Base-by-base conservation (phyloP, 768 basidiomycete species). In the Pisolithus albus region DNA sequence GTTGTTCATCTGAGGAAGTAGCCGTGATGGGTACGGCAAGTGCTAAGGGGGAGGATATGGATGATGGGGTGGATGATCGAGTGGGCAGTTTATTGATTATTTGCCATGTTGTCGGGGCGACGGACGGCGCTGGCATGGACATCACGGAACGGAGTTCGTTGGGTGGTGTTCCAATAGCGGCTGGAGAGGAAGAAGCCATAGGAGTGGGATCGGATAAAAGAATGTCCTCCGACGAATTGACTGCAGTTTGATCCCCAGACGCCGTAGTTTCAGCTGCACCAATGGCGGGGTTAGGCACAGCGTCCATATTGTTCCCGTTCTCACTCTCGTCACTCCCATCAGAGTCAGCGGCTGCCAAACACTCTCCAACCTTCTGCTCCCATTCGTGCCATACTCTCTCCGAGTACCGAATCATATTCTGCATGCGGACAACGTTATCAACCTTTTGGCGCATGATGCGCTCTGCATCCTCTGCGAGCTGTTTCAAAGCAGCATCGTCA, bases 371-470 rank as follows among this genome's bases (percentile, higher is more conserved):
- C 59, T 81, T 83, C 61, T 89, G 87, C 69, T 97, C 88, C 94
- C 95, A 98, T 70, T 98, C 96, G 60, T 87, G 86, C 73, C 95
- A 84, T 28, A 96, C 89, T 72, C 94, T 95, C 74, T 98, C 96
- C 38, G 92, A 85, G 68, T 98, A 98, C 49, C 90, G 78, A 59
- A 99, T 93, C 18, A 93, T 97, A 63, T 95, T 96, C 69, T 95
- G 91, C 83, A 99, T 84, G 37, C 96, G 84, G 56, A 92, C 88
- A 46, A 97, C 90, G 58, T 87, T 92, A 67, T 94, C 93, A 56
- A 93, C 81, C 76, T 99, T 99, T 69, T 90, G 86, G 30, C 90
- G 77, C 79, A 94, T 88, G 46, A 94, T 78, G 34, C 89, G 82
- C 58, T 94, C 92, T 7, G 85, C 86, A 62, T 98, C 94, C 59